Evolutionary conservation across 1,284 basidiomycete genomes (phyloP).

Genomic region (Leccinum fallax): DNA sequence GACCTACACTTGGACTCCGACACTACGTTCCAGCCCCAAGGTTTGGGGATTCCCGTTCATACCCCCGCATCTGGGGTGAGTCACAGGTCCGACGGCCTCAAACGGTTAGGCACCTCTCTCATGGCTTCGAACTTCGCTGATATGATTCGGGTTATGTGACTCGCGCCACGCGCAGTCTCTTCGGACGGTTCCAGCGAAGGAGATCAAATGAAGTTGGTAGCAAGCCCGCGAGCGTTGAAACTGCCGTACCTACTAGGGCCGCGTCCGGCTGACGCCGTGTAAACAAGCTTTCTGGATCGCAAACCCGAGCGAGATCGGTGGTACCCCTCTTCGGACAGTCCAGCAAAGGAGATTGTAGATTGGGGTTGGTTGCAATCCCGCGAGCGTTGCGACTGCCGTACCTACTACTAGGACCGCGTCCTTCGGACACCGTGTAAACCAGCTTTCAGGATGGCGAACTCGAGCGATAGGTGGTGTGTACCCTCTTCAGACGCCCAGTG

Average conservation of each 20-base stretch:
- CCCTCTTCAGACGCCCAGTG: too few species aligned
- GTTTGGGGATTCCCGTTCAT: not conserved
- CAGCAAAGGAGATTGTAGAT: not conserved
- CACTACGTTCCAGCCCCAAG: not conserved
- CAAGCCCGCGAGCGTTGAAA: constrained; percentile 28
- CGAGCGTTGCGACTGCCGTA: not conserved
- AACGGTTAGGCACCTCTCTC: not conserved
- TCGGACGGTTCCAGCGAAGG: not conserved
- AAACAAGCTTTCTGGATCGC: too few species aligned
- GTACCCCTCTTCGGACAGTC: not conserved
- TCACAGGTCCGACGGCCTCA: not conserved
- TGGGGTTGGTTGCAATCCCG: constrained; percentile 27
- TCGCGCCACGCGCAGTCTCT: not conserved
- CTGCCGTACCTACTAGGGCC: not conserved
- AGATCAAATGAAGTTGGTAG: not conserved
- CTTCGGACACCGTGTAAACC: too few species aligned
- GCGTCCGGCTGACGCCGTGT: too few species aligned
- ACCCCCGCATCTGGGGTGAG: too few species aligned
- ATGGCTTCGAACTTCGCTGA: not conserved
- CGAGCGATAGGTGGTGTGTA: too few species aligned
- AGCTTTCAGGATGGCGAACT: too few species aligned
- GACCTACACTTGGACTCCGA: not conserved
- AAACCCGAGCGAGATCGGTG: too few species aligned
- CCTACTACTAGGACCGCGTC: too few species aligned
- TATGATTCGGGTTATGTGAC: too few species aligned